Evolutionary conservation across 2,329 filamentous ascomycete genomes (phyloP), one percentile per base, ranked within the genome.

Genomic region (Epichloe hybrida): DNA sequence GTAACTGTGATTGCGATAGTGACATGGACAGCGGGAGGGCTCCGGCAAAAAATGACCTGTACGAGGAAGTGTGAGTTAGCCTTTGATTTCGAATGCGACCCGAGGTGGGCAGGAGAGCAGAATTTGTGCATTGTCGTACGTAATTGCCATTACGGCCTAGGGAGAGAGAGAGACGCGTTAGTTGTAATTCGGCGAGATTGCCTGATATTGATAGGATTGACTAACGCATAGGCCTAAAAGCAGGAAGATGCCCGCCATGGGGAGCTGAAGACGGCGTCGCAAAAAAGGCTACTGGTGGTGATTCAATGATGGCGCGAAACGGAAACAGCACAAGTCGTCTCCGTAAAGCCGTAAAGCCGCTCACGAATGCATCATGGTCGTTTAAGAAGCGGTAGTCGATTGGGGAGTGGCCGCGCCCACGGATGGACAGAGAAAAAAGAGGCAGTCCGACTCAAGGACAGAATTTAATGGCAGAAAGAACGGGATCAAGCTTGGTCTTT

Each of bases 11-110:
- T 53, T 86, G 82, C 34, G 90, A 91, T 27, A 98, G 77, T 52
- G 84, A 80, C 73, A 98, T 87, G 52, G 88, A 90, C 48, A 98
- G 75, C 38, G 93, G 93, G 57, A 98, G 74, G 58, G 88, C 85
- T 68, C 93, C 93, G 58, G 91, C 90, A 51, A 95, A 77, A 66
- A 97, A 96, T 53, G 93, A 97, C 61, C 91, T 96, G 37, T 38
- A 27, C 5, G 20, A 27, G n/a, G 8, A 38, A n/a, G 17, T 23
- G 43, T 51, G 11, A 47, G 49, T 27, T 11, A 31, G 1, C 12
- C 34, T 21, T 36, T 5, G 13, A 27, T 8, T 4, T 47, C 34
- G 37, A 41, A 34, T 44, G 42, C 34, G 36, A 48, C 13, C n/a
- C 37, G 21, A 15, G 11, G 21, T 31, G 12, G 27, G 2, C 8